Evolutionary conservation across 164 flowering plant genomes (phyloP), one percentile per base, ranked within the genome.

Genomic region (Tinospora cordifolia): DNA sequence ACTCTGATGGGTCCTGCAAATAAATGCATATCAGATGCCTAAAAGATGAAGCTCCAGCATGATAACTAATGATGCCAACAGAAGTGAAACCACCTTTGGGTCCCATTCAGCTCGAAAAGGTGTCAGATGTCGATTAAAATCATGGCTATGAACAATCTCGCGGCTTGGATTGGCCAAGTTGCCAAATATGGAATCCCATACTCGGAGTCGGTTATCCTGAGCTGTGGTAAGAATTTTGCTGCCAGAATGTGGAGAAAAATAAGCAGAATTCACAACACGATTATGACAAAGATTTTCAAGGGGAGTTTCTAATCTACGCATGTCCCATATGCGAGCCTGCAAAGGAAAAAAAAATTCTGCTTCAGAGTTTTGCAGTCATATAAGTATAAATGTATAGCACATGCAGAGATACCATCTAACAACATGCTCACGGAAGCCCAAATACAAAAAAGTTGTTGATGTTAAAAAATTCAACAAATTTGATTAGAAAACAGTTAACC

Each of bases 101-200:
- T 93, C 97, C 98, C 98, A 93, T 75, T 93, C 98, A 77, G 96
- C 98, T 70, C 87, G 83, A 70, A 93, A 93, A 68, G 94, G 87
- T 34, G 96, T 89, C 75, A 93, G 76, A 81, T 93, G 87, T 19
- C 97, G 81, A 76, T 90, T 93, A 75, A 93, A 93, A 80, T 91
- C 96, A 79, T 91, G 96, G 74, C 98, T 91, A 63, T 93, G 96
- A 8, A 93, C 92, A 70, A 93, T 91, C 79, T 90, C 96, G 80
- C 97, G 80, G 77, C 98, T 91, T 38, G 98, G 98, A 34, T 86
- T 76, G 22, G 86, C 88, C 85, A 93, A 49, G 77, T 88, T 75
- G 12, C 90, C 89, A 81, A 80, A 91, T 66, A 93, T 86, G 63
- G 87, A 88, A 78, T 91, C 96, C 98, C 98, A 93, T 64, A 90